These are phyloP conservation scores for Hyphodiscus hymeniophilus DNA, from an alignment of 495 filamentous ascomycete genomes.

Conservation along the genomic window DNA sequence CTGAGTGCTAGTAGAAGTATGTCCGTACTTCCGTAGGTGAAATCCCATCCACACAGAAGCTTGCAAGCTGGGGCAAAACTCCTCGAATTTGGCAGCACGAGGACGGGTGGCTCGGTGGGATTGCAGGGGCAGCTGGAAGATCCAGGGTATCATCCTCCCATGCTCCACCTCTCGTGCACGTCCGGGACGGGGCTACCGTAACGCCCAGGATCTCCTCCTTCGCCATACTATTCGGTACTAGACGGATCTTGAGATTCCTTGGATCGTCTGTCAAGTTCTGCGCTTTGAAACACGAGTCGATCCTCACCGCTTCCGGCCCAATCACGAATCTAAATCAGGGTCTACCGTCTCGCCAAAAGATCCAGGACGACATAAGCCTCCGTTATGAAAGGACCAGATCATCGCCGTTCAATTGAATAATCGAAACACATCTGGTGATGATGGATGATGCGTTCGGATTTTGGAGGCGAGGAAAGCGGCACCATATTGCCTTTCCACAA, in stretches of 20 bases:
- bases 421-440: neutral
- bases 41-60: too few relatives aligned
- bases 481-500: too few relatives aligned
- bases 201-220: neutral
- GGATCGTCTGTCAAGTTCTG: constrained; percentile 8
- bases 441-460: neutral
- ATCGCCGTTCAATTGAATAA: neutral
- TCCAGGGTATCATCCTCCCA: too few relatives aligned
- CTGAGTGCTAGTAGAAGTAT: too few relatives aligned
- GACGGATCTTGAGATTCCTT: constrained; percentile 1
- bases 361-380: constrained; percentile 7
- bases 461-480: too few relatives aligned
- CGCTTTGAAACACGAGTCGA: constrained; percentile 10
- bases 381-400: constrained; percentile 11
- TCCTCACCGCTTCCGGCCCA: constrained; percentile 3
- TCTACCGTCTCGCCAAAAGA: neutral
- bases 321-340: neutral
- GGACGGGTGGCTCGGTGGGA: too few relatives aligned
- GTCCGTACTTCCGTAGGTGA: too few relatives aligned
- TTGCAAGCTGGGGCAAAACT: too few relatives aligned
- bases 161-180: too few relatives aligned
- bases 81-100: too few relatives aligned
- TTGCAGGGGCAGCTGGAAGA: too few relatives aligned
- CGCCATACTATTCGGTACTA: constrained; percentile 1
- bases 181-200: constrained; percentile 1